Evolutionary conservation across 1,284 basidiomycete species (phyloP), one percentile per base, ranked within the genome.

Genomic region (Exobasidium rhododendri): DNA sequence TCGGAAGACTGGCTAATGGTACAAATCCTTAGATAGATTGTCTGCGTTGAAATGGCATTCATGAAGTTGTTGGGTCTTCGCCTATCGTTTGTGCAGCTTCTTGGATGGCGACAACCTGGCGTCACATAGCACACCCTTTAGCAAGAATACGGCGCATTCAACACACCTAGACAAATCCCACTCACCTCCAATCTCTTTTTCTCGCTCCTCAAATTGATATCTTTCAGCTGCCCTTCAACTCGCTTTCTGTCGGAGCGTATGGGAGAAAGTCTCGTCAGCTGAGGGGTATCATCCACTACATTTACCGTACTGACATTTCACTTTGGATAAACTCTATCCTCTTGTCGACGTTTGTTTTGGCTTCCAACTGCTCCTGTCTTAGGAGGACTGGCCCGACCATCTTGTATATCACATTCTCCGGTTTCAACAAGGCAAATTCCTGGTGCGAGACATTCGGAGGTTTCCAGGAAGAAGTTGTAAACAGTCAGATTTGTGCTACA

Each of bases 361-460:
- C 94, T 71, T 97, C 96, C 4, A 81, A 81, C 71, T 88, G 87
- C 68, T 97, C 94, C 81, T 97, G 94, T 72, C 89, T 87, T 5
- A 97, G 87, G 24, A 98, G 85, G 1, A 93, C 89, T 1, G 92
- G 91, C 0, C 94, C 96, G 50, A 96, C 85, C 51, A 92, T 86
- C 82, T 98, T 98, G 84, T 89, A 98, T 6, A 98, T 31, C 13
- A 52, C 14, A 46, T 24, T 30, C 28, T 43, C 20, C 5, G 20
- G 20, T 4, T 17, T 46, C n/a, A 40, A 46, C 28, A 35, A 11
- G 3, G 26, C 17, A 50, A 49, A 24, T 28, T 40, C 17, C 44
- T 17, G 31, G 35, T 13, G n/a, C n/a, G n/a, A n/a, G n/a, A n/a
- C n/a, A n/a, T n/a, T n/a, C n/a, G n/a, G n/a, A n/a, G n/a, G n/a